Conservation (phyloP, 495 filamentous ascomycete genomes). For the Neurospora sp. region DNA sequence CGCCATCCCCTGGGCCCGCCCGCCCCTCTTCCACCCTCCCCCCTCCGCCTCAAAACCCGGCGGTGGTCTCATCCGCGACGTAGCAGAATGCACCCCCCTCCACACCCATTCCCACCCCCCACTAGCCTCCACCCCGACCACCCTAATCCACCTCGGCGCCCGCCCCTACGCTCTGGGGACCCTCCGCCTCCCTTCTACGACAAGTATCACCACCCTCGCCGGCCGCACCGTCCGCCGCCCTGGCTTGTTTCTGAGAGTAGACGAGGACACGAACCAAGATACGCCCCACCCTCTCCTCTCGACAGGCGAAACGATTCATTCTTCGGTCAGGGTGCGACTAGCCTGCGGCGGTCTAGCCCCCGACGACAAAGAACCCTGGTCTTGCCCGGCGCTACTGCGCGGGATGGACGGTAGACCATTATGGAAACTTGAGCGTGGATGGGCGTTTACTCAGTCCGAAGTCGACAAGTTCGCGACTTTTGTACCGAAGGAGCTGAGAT, state of each 20-base stretch:
- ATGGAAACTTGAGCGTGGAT: constrained; percentile 10
- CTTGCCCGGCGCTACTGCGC: constrained; percentile 11
- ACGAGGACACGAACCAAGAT: constrained; percentile 22
- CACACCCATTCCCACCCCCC: background rate
- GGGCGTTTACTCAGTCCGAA: background rate
- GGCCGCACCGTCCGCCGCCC: constrained; percentile 22
- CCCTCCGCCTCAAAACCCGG: background rate
- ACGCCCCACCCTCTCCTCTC: constrained; percentile 19
- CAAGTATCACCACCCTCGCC: constrained; percentile 9
- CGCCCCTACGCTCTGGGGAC: constrained; percentile 18
- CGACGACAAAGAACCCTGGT: constrained; percentile 19
- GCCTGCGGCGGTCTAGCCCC: constrained; percentile 16
- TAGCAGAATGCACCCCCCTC: background rate
- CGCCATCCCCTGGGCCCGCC: background rate
- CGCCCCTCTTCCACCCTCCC: background rate
- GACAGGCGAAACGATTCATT: constrained; percentile 20
- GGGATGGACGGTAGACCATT: background rate
- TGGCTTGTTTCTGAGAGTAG: constrained; percentile 15
- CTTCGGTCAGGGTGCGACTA: constrained; percentile 15
- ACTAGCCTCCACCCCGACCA: background rate
- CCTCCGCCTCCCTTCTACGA: constrained; percentile 17
- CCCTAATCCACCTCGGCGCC: constrained; percentile 8
- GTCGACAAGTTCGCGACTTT: background rate
- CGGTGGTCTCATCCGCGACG: background rate
- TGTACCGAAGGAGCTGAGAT: constrained; percentile 3